Evolutionary conservation across 2,329 filamentous ascomycete genomes (phyloP).

Genomic region (Aspergillus spinulosporus): DNA sequence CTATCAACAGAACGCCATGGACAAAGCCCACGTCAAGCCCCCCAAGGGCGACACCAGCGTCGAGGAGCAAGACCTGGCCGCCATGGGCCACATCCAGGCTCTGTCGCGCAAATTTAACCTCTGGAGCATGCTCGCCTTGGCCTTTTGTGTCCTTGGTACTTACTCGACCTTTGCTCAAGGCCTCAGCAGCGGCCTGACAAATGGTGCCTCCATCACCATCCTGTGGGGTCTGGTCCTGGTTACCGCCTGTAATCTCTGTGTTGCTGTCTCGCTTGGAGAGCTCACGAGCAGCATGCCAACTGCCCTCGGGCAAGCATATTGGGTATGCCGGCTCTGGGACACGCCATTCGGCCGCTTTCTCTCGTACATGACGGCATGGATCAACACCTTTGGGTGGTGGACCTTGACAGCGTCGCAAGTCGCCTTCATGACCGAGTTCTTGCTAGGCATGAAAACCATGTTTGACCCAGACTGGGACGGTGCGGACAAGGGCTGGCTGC

Average conservation of each 20-base stretch:
- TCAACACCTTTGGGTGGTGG: conserved; percentile 63
- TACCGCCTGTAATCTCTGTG: conserved; percentile 61
- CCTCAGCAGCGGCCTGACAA: conserved; percentile 54
- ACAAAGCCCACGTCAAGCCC: background rate
- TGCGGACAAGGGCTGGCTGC: conserved; percentile 51
- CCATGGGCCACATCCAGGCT: conserved; percentile 46
- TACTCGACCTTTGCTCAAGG: conserved; percentile 60
- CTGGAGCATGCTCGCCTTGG: conserved; percentile 59
- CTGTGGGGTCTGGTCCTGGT: conserved; percentile 69
- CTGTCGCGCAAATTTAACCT: conserved; percentile 52
- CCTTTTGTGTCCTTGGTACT: conserved; percentile 59
- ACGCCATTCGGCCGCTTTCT: conserved; percentile 48
- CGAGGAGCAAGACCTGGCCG: conserved; percentile 43
- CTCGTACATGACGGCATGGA: conserved; percentile 61
- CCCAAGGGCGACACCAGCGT: conserved; percentile 32
- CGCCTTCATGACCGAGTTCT: conserved; percentile 60
- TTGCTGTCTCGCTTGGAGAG: conserved; percentile 66
- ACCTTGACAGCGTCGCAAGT: conserved; percentile 57
- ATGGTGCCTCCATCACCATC: conserved; percentile 67
- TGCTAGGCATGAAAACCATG: conserved; percentile 58
- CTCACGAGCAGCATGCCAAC: conserved; percentile 66
- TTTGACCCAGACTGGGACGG: conserved; percentile 53
- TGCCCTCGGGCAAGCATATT: conserved; percentile 61
- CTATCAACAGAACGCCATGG: background rate
- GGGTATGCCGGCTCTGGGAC: conserved; percentile 51